These are phyloP conservation scores for Jatropha podagrica DNA, from an alignment of 441 rosid species.

Conservation along the genomic window DNA sequence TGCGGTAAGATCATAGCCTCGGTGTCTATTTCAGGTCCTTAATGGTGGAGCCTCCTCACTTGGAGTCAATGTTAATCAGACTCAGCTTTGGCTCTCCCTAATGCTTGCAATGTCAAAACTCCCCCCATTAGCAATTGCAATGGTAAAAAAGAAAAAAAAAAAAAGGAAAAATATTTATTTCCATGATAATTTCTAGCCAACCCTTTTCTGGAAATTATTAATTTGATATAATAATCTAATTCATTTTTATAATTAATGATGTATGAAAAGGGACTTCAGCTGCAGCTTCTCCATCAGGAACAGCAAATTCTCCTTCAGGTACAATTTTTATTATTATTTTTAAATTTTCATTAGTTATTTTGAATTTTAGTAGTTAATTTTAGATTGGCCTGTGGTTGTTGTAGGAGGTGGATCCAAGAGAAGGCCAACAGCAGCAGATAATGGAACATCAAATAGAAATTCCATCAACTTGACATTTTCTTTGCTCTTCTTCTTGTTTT, in stretches of 20 bases:
- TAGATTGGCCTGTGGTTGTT: not conserved
- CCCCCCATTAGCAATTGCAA: constrained; percentile 54
- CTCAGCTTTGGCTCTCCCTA: constrained; percentile 63
- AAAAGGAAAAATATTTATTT: too few species aligned
- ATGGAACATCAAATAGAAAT: constrained; percentile 33
- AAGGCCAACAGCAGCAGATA: constrained; percentile 9
- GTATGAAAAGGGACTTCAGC: constrained; percentile 29
- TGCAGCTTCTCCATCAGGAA: constrained; percentile 28
- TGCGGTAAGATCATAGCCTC: constrained; percentile 35
- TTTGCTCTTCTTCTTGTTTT: constrained; percentile 23
- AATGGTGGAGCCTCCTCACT: constrained; percentile 37
- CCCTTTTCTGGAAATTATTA: too few species aligned
- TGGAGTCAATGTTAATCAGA: constrained; percentile 44
- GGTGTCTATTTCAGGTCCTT: constrained; percentile 41
- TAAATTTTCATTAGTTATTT: not conserved
- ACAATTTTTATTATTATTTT: not conserved
- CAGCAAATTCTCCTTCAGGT: constrained; percentile 31
- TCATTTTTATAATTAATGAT: not conserved
- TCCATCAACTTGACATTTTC: constrained; percentile 19
- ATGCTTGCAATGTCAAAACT: constrained; percentile 56
- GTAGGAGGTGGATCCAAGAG: constrained; percentile 26
- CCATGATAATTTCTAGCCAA: too few species aligned
- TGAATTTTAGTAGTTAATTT: not conserved
- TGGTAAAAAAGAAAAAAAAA: constrained; percentile 20
- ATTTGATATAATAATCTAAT: not conserved